Conservation (phyloP, 441 rosid genomes). For the Populus hybrid region DNA sequence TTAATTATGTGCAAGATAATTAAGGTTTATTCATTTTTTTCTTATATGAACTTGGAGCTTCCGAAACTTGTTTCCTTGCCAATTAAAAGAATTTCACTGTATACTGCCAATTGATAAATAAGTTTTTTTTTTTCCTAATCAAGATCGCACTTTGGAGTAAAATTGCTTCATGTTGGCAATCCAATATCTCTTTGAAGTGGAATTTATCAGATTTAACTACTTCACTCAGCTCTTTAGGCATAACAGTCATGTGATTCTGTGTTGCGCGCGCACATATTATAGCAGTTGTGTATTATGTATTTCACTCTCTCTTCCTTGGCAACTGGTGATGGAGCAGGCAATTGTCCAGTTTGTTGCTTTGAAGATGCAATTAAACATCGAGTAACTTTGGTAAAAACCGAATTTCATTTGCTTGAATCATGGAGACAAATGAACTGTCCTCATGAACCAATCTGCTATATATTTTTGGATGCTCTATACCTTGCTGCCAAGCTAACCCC, state of each 20-base stretch:
- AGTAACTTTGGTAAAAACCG: neutral
- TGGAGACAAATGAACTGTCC: neutral
- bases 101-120: neutral
- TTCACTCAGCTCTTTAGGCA: neutral
- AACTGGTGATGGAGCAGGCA: neutral
- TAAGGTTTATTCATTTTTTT: neutral
- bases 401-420: neutral
- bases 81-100: neutral
- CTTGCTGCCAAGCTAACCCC: too few relatives aligned
- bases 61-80: neutral
- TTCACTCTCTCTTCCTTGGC: neutral
- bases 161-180: too few relatives aligned
- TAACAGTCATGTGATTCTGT: neutral
- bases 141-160: too few relatives aligned
- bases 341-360: neutral
- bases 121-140: too few relatives aligned
- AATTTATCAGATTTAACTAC: neutral
- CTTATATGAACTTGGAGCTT: neutral
- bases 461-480: neutral
- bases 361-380: neutral
- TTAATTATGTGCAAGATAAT: neutral
- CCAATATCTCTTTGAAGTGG: neutral
- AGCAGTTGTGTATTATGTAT: neutral
- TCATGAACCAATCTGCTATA: neutral
- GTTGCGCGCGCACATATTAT: neutral